Conservation (phyloP, 345 rosid genomes). For the Eucalyptus dawsonii region DNA sequence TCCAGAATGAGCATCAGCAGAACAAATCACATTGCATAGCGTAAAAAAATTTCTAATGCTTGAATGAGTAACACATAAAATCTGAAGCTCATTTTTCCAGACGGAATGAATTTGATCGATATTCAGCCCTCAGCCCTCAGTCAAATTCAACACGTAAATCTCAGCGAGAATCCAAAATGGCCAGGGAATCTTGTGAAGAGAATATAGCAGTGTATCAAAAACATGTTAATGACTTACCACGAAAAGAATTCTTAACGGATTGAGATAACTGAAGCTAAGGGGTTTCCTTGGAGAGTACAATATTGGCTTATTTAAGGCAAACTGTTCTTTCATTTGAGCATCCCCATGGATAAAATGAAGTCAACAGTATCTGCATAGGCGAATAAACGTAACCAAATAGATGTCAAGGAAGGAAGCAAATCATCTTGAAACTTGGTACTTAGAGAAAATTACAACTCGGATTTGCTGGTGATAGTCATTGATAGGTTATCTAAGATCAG, state of each 20-base stretch:
- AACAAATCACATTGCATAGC: not conserved
- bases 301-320: not conserved
- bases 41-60: too few species aligned
- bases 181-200: not conserved
- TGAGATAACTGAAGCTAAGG: not conserved
- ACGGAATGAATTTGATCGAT: not conserved
- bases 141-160: not conserved
- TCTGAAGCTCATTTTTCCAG: not conserved
- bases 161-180: not conserved
- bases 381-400: not conserved
- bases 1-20: not conserved
- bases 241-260: not conserved
- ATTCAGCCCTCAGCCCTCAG: not conserved
- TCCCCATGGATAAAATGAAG: not conserved
- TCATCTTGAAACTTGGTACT: not conserved
- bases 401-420: not conserved
- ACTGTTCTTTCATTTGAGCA: not conserved
- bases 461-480: too few species aligned
- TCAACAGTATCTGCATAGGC: rapidly evolving
- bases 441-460: too few species aligned
- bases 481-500: too few species aligned
- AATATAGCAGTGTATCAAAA: not conserved
- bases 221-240: not conserved
- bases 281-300: rapidly evolving
- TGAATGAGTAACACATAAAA: not conserved